Percentiles rank a stretch among this genome's conserved stretches.
Evolutionary conservation across 2,329 filamentous ascomycete species (phyloP).

Genomic region (Aspergillus sp.): DNA sequence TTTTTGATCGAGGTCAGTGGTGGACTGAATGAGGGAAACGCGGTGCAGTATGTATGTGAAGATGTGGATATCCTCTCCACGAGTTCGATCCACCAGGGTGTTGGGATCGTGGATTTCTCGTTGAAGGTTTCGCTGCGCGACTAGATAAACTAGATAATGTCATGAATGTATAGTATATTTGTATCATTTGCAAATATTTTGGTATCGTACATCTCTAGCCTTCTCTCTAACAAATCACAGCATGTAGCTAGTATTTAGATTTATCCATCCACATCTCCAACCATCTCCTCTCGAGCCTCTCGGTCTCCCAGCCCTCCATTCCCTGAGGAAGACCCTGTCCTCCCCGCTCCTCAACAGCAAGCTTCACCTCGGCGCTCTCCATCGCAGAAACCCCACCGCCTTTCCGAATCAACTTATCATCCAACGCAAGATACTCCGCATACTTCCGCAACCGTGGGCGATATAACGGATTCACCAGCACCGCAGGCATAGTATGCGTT

Average conservation of each 20-base stretch:
- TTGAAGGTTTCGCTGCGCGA: constrained; percentile 69
- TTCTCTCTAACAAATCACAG: neutral
- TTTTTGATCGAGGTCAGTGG: constrained; percentile 92
- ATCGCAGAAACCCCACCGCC: constrained; percentile 63
- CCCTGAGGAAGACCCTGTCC: constrained; percentile 33
- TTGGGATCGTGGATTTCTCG: constrained; percentile 91
- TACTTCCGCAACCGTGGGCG: constrained; percentile 52
- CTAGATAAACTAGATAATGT: neutral
- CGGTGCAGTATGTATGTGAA: constrained; percentile 67
- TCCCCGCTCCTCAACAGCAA: constrained; percentile 71
- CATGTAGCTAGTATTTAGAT: neutral
- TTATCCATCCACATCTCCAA: constrained; percentile 35
- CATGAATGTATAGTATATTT: neutral
- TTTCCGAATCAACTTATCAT: constrained; percentile 67
- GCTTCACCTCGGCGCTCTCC: constrained; percentile 62
- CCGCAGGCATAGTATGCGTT: constrained; percentile 44
- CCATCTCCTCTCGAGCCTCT: constrained; percentile 36
- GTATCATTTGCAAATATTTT: neutral
- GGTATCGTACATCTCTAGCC: neutral
- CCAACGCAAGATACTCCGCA: constrained; percentile 64
- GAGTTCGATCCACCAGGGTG: constrained; percentile 94
- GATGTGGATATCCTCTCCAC: constrained; percentile 96
- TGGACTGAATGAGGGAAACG: constrained; percentile 81
- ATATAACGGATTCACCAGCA: constrained; percentile 48
- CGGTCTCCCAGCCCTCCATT: constrained; percentile 22